Percentiles rank a stretch among this genome's conserved stretches.
Conservation (phyloP, 2,329 filamentous ascomycete species). For the Phoma sp. region DNA sequence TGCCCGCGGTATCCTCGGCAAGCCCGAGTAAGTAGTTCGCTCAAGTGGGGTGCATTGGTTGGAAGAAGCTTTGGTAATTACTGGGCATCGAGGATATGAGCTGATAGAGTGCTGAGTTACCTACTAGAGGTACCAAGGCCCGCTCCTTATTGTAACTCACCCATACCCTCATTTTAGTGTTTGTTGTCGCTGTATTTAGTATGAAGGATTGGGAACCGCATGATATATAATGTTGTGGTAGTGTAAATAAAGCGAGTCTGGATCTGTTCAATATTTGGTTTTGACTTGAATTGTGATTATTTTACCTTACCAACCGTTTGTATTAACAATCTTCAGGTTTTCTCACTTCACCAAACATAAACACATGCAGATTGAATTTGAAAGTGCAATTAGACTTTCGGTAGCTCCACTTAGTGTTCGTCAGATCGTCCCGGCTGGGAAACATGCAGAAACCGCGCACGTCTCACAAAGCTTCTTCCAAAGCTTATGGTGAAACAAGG, state of each 20-base stretch:
- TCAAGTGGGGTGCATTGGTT: background rate
- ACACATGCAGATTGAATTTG: background rate
- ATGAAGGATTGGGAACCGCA: slow-evolving; percentile 7
- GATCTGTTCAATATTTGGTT: slow-evolving; percentile 6
- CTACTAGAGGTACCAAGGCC: slow-evolving; percentile 5
- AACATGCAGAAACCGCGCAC: slow-evolving; percentile 13
- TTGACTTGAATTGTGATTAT: slow-evolving; percentile 1
- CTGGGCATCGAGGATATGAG: slow-evolving; percentile 22
- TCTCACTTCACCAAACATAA: background rate
- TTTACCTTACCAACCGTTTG: background rate
- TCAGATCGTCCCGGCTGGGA: background rate
- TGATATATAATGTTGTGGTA: slow-evolving; percentile 17
- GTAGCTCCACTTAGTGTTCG: background rate
- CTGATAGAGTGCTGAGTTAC: slow-evolving; percentile 7
- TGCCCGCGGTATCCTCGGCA: slow-evolving; percentile 45
- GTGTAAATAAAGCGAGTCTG: slow-evolving; percentile 22
- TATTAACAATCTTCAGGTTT: no score
- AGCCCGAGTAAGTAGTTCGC: slow-evolving; percentile 33
- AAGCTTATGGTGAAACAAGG: slow-evolving; percentile 11
- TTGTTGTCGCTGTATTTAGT: slow-evolving; percentile 15
- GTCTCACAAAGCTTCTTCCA: slow-evolving; percentile 15
- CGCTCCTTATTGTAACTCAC: slow-evolving; percentile 17
- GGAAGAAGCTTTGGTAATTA: slow-evolving; percentile 15
- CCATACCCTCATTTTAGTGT: slow-evolving; percentile 23
- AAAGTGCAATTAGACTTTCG: slow-evolving; percentile 5